phyloP scores from a whole-genome alignment of 352 stramenopile genomes.

The Globisporangium cystogenes region DNA sequence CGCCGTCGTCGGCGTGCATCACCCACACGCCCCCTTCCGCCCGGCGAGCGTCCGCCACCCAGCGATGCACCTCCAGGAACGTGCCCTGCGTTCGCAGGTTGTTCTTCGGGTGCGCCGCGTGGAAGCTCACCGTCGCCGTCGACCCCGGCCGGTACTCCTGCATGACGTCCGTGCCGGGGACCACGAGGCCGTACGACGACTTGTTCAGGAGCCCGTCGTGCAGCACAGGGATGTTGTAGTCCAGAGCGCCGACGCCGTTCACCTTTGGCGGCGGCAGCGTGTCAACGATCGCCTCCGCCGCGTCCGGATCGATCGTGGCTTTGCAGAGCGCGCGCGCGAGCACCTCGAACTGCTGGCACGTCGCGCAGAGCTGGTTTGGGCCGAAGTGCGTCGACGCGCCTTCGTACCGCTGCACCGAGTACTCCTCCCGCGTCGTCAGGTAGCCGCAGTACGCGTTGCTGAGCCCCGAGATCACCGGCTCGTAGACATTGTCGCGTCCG shows the following conservation, averaged over 20 bases:
- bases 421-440: constrained; percentile 83
- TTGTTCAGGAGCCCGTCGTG: constrained; percentile 48
- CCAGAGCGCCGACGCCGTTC: constrained; percentile 51
- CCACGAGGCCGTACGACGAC: constrained; percentile 46
- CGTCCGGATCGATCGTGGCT: constrained; percentile 3
- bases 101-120: constrained; percentile 81
- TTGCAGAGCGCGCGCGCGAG: constrained; percentile 29
- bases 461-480: constrained; percentile 66
- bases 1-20: constrained; percentile 65
- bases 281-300: constrained; percentile 12
- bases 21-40: constrained; percentile 52
- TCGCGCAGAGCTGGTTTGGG: constrained; percentile 76
- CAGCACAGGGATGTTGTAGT: constrained; percentile 76
- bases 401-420: constrained; percentile 84
- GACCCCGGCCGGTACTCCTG: constrained; percentile 36
- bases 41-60: constrained; percentile 34
- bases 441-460: constrained; percentile 86
- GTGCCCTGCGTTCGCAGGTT: constrained; percentile 68
- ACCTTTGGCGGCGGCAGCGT: constrained; percentile 41
- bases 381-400: constrained; percentile 88
- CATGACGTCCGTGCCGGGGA: constrained; percentile 33
- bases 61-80: constrained; percentile 76
- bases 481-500: constrained; percentile 5
- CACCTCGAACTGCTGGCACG: constrained; percentile 74
- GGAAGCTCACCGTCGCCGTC: constrained; percentile 57